Evolutionary conservation across 768 basidiomycete species (phyloP).

Genomic region (Russula ochroleuca): DNA sequence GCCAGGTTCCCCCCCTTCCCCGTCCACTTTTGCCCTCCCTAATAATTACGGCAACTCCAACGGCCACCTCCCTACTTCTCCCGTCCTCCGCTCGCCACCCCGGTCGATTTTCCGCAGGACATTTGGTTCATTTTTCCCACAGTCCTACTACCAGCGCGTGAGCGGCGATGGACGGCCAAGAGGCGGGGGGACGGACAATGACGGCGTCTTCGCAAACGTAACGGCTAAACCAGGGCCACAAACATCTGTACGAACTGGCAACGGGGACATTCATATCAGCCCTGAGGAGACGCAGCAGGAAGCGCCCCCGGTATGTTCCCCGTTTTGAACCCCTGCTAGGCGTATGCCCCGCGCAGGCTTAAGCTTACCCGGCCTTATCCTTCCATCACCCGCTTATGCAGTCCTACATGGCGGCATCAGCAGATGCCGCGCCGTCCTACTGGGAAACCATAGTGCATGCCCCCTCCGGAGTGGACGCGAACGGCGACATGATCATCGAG

Average conservation of each 20-base stretch:
- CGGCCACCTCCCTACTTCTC: constrained; percentile 52
- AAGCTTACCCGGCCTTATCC: neutral
- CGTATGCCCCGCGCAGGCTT: neutral
- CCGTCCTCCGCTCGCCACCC: constrained; percentile 37
- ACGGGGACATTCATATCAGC: constrained; percentile 57
- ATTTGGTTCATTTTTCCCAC: constrained; percentile 58
- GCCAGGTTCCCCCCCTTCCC: constrained; percentile 71
- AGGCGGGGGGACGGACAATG: constrained; percentile 78
- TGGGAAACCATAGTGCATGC: constrained; percentile 96
- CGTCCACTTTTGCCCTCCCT: constrained; percentile 53
- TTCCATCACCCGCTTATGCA: constrained; percentile 32
- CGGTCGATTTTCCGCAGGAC: constrained; percentile 57
- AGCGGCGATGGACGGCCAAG: constrained; percentile 40
- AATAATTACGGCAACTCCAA: constrained; percentile 74
- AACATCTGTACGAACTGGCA: constrained; percentile 43
- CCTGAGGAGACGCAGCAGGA: constrained; percentile 82
- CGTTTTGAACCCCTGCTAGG: neutral
- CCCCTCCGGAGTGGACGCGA: constrained; percentile 48
- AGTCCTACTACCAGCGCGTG: constrained; percentile 60
- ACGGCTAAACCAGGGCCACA: constrained; percentile 72
- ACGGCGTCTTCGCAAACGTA: constrained; percentile 95
- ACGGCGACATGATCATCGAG: constrained; percentile 79
- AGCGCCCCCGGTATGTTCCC: constrained; percentile 73
- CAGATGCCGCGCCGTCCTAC: constrained; percentile 89
- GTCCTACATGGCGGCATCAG: constrained; percentile 84